Evolutionary conservation across 1,284 basidiomycete species (phyloP).

Genomic region (Cystobasidiaceae sp.): DNA sequence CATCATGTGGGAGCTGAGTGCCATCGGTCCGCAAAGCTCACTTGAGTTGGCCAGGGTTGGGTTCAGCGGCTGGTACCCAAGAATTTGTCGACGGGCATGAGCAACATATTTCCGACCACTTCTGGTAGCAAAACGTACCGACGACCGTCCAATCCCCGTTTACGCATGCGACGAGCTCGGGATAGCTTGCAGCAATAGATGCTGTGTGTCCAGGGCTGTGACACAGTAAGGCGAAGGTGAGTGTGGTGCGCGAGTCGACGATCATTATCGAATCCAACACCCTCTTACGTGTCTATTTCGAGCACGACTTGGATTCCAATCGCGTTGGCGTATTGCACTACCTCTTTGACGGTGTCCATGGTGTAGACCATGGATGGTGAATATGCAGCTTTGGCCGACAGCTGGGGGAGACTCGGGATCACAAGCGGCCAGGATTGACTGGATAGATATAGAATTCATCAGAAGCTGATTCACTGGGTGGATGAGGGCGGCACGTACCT

Average conservation of each 20-base stretch:
- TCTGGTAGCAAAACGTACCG: neutral
- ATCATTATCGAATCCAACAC: neutral
- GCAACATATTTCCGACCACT: neutral
- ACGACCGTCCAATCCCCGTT: slow-evolving; percentile 41
- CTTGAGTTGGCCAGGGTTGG: slow-evolving; percentile 60
- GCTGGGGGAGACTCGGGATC: slow-evolving; percentile 53
- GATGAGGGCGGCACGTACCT: slow-evolving; percentile 19
- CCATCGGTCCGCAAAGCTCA: slow-evolving; percentile 44
- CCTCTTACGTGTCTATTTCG: slow-evolving; percentile 40
- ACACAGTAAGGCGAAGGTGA: slow-evolving; percentile 45
- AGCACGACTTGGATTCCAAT: slow-evolving; percentile 73
- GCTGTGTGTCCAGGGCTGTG: slow-evolving; percentile 79
- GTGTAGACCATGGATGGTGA: slow-evolving; percentile 57
- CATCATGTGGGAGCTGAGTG: neutral
- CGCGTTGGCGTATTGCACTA: slow-evolving; percentile 65
- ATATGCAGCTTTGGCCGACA: slow-evolving; percentile 62
- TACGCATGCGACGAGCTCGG: slow-evolving; percentile 68
- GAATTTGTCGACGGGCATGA: neutral
- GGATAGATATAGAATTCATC: slow-evolving; percentile 29
- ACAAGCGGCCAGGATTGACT: slow-evolving; percentile 62
- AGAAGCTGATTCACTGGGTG: neutral
- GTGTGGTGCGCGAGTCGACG: neutral
- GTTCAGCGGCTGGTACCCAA: slow-evolving; percentile 31
- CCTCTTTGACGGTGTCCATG: slow-evolving; percentile 56
- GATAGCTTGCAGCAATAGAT: slow-evolving; percentile 59